These are phyloP conservation scores for Farysia itapuensis DNA, from an alignment of 1,284 basidiomycete species.

Conservation along the genomic window DNA sequence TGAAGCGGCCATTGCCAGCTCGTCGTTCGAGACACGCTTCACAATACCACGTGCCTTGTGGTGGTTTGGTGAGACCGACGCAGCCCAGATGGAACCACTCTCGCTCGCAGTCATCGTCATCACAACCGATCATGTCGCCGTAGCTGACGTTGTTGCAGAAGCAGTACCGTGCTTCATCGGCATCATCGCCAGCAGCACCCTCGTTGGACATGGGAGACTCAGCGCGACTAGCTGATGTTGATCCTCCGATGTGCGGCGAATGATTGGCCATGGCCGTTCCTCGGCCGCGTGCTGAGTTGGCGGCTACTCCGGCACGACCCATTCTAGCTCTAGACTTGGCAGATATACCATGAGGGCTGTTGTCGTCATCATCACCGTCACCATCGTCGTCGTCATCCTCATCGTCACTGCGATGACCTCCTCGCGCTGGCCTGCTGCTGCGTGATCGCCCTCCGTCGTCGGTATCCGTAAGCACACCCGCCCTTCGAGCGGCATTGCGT, in stretches of 20 bases:
- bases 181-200: conserved; percentile 38
- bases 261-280: conserved; percentile 8
- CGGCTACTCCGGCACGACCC: neutral
- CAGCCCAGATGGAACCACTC: conserved; percentile 90
- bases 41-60: conserved; percentile 75
- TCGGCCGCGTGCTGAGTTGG: neutral
- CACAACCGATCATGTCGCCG: conserved; percentile 97
- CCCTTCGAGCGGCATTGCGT: conserved; percentile 14
- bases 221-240: conserved; percentile 17
- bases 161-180: conserved; percentile 75
- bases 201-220: conserved; percentile 14
- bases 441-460: conserved; percentile 13
- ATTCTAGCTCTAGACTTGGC: conserved; percentile 19
- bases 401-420: conserved; percentile 23
- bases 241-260: conserved; percentile 16
- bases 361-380: conserved; percentile 24
- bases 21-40: conserved; percentile 53
- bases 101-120: conserved; percentile 78
- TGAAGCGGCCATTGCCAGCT: conserved; percentile 20
- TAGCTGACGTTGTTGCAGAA: conserved; percentile 82
- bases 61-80: conserved; percentile 68
- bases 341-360: conserved; percentile 1
- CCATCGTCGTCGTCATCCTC: conserved; percentile 32
- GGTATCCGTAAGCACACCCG: conserved; percentile 5
- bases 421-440: conserved; percentile 21